Base-by-base conservation (phyloP, 2,329 filamentous ascomycete genomes). In the Camillea tinctor region DNA sequence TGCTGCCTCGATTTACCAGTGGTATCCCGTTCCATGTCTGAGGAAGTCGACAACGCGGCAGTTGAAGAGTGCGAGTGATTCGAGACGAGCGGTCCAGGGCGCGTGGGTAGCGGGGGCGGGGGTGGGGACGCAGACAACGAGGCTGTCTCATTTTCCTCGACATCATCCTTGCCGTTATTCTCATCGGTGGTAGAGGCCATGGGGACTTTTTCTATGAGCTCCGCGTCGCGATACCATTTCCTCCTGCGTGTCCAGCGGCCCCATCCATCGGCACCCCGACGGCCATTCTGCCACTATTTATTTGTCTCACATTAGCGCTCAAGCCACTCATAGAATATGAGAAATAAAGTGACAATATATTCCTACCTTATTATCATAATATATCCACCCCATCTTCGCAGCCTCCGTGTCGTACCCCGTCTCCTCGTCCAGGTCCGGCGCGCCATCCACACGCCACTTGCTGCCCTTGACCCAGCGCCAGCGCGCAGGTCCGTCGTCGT, bases 171-270 rank as follows among this genome's bases (percentile, higher is more conserved):
- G 26, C 13, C 13, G 13, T 30, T 30, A 30, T 7, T 30, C 26
- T 4, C 26, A 7, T 30, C 26, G 26, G 8, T 11, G 26, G 26
- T 9, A 11, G 26, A 51, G 3, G 67, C 60, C 0, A 72, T 68
- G 4, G 72, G 72, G 20, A 79, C 76, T 9, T 89, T 78, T 72
- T 99, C 95, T 36, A 97, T 92, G 3, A 99, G 84, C 77, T 99
- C 95, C 9, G 95, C 95, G 72, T 98, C 95, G 48, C 95, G 90
- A 72, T 92, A 95, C 95, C 95, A 99, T 77, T 98, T 97, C 63
- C 95, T 81, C 21, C 95, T 87, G 15, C 95, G 86, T 0, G 95
- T 99, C 82, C 96, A 99, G 59, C 92, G 88, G 49, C 91, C 91
- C 95, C 95, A 99, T 56, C 93, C 92, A 69, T 99, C 95, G 72